Evolutionary conservation across 495 filamentous ascomycete species (phyloP), one percentile per base, ranked within the genome.

Genomic region (Xylaria flabelliformis): DNA sequence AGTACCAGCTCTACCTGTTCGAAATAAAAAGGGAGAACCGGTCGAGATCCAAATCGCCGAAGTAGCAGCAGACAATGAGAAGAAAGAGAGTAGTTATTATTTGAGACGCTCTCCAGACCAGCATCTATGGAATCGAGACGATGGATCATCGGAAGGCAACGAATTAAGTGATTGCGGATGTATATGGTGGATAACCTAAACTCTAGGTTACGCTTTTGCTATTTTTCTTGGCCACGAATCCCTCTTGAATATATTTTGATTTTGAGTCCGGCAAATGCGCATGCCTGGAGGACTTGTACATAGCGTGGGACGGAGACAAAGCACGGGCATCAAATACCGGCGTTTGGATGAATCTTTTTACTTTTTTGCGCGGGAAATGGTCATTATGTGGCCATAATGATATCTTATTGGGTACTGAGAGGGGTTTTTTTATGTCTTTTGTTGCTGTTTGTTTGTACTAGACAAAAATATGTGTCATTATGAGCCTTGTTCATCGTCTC

Each of bases 31-130:
- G 26, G 84, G 82, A 8, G 80, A 85, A 0, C 80, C 80, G 1
- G 80, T 89, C 34, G 85, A 83, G 3, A 80, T 95, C 32, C 75
- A 85, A 29, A 87, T 95, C 36, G 81, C 87, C 61, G 93, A 94
- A 81, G 76, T 80, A 19, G 82, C 88, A 58, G 61, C 70, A 15
- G 64, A 39, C 6, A 36, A 36, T 13, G 56, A 69, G 58, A 64
- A 24, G 21, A 72, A 39, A 32, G 41, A 72, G n/a, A 46, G 12
- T 4, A 53, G 53, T 66, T 19, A 26, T 19, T 61, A 9, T 42
- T 32, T 8, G 1, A 67, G 34, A 12, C 70, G 59, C 26, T 72
- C 69, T 66, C 32, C 46, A 17, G 42, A 41, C 29, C 21, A 26
- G 19, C 34, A 41, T 1, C 6, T 34, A n/a, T 58, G 19, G 50